Conservation (phyloP, 805 yeast species). For the Yarrowia alimentaria region DNA sequence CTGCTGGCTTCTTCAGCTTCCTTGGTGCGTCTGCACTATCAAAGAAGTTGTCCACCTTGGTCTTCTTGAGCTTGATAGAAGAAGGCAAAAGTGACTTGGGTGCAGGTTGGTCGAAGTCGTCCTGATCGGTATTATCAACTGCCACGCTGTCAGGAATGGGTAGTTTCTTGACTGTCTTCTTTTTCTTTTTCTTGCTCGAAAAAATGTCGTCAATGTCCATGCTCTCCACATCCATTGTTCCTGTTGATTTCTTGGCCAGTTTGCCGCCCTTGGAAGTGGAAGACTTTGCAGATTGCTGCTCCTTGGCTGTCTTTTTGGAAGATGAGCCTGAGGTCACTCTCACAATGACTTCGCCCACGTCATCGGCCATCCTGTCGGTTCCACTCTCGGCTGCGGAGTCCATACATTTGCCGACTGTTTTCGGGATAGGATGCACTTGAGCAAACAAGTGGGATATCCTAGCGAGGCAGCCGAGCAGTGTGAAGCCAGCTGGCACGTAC, state of each 20-base stretch:
- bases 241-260: neutral
- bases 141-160: neutral
- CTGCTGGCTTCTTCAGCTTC: conserved; percentile 27
- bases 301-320: neutral
- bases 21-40: conserved; percentile 17
- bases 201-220: conserved; percentile 17
- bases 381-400: conserved; percentile 1
- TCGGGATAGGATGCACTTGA: conserved; percentile 14
- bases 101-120: neutral
- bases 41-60: conserved; percentile 21
- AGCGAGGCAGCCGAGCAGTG: conserved; percentile 58
- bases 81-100: neutral
- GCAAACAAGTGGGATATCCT: conserved; percentile 42
- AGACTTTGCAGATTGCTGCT: too few relatives aligned
- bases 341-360: conserved; percentile 35
- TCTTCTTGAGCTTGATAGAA: neutral
- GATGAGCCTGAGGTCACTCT: conserved; percentile 11
- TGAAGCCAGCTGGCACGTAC: conserved; percentile 69
- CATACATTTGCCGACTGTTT: conserved; percentile 11
- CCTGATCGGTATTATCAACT: conserved; percentile 1
- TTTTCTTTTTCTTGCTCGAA: conserved; percentile 1
- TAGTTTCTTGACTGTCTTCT: neutral
- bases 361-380: conserved; percentile 12
- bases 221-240: neutral
- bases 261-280: neutral